Evolutionary conservation across 306 rosid genomes (phyloP).

Genomic region (Pterocarpus macrocarpus): DNA sequence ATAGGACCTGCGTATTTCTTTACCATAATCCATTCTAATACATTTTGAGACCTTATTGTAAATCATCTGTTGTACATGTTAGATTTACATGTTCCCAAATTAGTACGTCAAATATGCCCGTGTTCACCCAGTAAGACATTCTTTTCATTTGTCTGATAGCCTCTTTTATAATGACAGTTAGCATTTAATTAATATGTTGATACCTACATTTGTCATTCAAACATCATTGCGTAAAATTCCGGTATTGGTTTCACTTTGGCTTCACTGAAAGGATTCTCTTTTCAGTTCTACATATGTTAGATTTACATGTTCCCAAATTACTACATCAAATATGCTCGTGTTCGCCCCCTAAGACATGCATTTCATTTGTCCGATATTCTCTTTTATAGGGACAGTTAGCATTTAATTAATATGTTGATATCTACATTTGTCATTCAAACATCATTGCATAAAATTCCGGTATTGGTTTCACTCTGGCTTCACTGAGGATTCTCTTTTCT

Average conservation of each 20-base stretch:
- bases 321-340: background rate
- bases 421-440: conserved; percentile 4
- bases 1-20: background rate
- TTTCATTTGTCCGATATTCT: background rate
- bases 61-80: background rate
- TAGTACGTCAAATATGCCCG: background rate
- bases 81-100: background rate
- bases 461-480: conserved; percentile 28
- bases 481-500: background rate
- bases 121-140: background rate
- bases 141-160: background rate
- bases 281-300: background rate
- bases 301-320: background rate
- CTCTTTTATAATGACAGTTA: background rate
- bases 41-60: background rate
- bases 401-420: conserved; percentile 1
- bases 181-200: background rate
- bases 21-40: background rate
- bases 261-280: conserved; percentile 1
- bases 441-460: background rate
- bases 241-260: conserved; percentile 28
- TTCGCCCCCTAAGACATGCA: background rate
- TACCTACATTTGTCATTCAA: conserved; percentile 4
- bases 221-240: background rate
- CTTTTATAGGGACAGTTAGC: background rate